phyloP scores from a whole-genome alignment of 495 filamentous ascomycete species.

The Astrothelium macrocarpum region DNA sequence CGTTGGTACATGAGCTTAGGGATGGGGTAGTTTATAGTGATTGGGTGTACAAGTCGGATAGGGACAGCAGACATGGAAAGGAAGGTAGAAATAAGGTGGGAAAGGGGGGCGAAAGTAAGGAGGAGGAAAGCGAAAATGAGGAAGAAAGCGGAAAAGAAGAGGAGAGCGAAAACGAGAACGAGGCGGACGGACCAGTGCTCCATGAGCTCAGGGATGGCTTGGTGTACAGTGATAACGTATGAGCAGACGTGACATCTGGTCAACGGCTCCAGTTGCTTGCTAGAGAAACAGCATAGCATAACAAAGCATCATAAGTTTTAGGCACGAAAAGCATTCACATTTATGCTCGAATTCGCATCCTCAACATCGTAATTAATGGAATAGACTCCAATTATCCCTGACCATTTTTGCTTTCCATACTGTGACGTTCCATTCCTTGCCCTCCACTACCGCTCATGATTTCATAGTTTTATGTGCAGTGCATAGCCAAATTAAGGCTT shows the following conservation, averaged over 20 bases:
- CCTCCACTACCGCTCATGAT: neutral
- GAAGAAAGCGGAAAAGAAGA: neutral
- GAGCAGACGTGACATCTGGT: neutral
- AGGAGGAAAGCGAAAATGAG: neutral
- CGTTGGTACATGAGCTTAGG: neutral
- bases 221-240: neutral
- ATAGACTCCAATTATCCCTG: neutral
- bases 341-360: too few species aligned
- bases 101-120: too few species aligned
- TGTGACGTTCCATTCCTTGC: neutral
- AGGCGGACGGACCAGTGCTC: neutral
- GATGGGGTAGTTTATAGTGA: too few species aligned
- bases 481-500: conserved; percentile 44
- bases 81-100: too few species aligned
- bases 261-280: too few species aligned
- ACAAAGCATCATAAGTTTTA: neutral
- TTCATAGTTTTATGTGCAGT: neutral
- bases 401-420: neutral
- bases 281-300: too few species aligned
- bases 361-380: neutral
- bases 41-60: too few species aligned
- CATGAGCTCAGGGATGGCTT: neutral
- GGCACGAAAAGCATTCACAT: too few species aligned
- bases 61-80: too few species aligned
- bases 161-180: neutral